Evolutionary conservation across 164 flowering plant species (phyloP).

Genomic region (Vitis vinifera): ASM3070453v1 NC_081815.1:5734001-5734500

Average conservation of each 20-base stretch:
- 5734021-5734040: conserved; percentile 2
- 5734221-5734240: conserved; percentile 8
- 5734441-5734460: too few relatives aligned
- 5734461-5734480: too few relatives aligned
- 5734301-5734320: background rate
- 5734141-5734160: conserved; percentile 5
- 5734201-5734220: conserved; percentile 9
- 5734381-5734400: too few relatives aligned
- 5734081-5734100: conserved; percentile 2
- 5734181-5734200: background rate
- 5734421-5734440: too few relatives aligned
- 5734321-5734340: background rate
- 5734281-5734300: background rate
- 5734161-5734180: background rate
- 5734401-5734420: too few relatives aligned
- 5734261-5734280: conserved; percentile 19
- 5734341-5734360: too few relatives aligned
- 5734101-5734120: conserved; percentile 7
- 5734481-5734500: too few relatives aligned
- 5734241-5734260: conserved; percentile 17
- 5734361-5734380: too few relatives aligned
- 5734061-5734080: conserved; percentile 8
- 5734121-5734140: conserved; percentile 16
- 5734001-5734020: conserved; percentile 7
- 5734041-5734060: background rate